Conservation (phyloP, 2,329 filamentous ascomycete species). For the Geoglossum cookeanum region DNA sequence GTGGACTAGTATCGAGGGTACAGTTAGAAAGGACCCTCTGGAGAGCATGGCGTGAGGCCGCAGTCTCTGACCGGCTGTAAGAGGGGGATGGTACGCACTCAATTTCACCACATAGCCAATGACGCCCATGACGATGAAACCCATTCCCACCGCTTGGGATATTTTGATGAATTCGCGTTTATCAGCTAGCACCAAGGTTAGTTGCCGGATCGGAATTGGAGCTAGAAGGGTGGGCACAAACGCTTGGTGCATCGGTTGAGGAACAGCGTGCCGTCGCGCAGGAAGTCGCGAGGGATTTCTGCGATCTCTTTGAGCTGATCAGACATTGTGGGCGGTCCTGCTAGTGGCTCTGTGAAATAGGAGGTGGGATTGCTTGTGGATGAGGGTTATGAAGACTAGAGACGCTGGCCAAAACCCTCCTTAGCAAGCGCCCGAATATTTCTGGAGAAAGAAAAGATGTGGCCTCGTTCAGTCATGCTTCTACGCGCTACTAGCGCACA, state of each 20-base stretch:
- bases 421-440: neutral
- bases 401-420: neutral
- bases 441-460: neutral
- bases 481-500: neutral
- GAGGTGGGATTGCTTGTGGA: neutral
- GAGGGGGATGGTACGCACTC: slow-evolving; percentile 25
- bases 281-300: slow-evolving; percentile 47
- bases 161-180: slow-evolving; percentile 40
- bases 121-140: slow-evolving; percentile 51
- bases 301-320: slow-evolving; percentile 52
- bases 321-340: slow-evolving; percentile 29
- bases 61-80: neutral
- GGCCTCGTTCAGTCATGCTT: neutral
- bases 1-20: slow-evolving; percentile 20
- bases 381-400: neutral
- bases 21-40: neutral
- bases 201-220: slow-evolving; percentile 4
- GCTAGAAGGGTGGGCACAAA: slow-evolving; percentile 18
- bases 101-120: slow-evolving; percentile 54
- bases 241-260: slow-evolving; percentile 43
- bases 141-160: slow-evolving; percentile 46
- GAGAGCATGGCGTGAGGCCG: neutral
- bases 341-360: neutral
- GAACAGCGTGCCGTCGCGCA: slow-evolving; percentile 43
- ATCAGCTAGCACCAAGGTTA: slow-evolving; percentile 26